Base-by-base conservation (phyloP, 257 asterid genomes). In the Datura wrightii region DNA sequence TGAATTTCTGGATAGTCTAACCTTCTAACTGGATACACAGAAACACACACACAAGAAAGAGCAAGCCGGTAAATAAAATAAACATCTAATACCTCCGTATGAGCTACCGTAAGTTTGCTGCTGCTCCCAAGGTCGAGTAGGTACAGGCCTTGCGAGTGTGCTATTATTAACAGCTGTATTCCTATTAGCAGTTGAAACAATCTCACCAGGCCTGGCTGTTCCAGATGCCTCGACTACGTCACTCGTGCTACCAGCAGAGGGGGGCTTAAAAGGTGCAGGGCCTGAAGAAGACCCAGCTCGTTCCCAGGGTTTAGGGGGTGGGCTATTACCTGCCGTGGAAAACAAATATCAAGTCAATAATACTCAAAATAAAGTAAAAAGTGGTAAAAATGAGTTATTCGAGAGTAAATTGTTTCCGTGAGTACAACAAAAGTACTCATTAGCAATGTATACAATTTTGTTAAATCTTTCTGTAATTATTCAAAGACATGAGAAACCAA, bases 231-330 rank as follows among this genome's bases (percentile, higher is more conserved):
- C 99, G 19, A 96, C 99, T 69, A 91, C 90, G 56, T 93, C 97
- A 85, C 97, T 94, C 41, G 99, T 96, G 86, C 89, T 93, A 42
- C 98, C 99, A 46, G 95, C 84, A 78, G 98, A 93, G 6, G 98
- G 79, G 6, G 99, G 98, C 88, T 87, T 94, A 85, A 96, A 94
- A 1, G 98, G 98, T n/a, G 90, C 93, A 16, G 94, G 91, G 19
- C 97, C 98, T 18, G 99, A 94, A 19, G 96, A 62, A 6, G 97
- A 86, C 16, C 97, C 98, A 41, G 98, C 92, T 87, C 92, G 90
- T 87, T 96, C 99, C 99, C 99, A 96, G 18, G 99, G 99, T 89
- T 96, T 96, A 55, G 92, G 92, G 6, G 97, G 97, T 83, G 97
- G 87, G 71, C 87, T 84, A 84, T 87, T 88, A 79, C 93, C 98